These are phyloP conservation scores for Oenanthe sinensis DNA, from an alignment of 129 eudicot genomes.

Conservation along the genomic window DNA sequence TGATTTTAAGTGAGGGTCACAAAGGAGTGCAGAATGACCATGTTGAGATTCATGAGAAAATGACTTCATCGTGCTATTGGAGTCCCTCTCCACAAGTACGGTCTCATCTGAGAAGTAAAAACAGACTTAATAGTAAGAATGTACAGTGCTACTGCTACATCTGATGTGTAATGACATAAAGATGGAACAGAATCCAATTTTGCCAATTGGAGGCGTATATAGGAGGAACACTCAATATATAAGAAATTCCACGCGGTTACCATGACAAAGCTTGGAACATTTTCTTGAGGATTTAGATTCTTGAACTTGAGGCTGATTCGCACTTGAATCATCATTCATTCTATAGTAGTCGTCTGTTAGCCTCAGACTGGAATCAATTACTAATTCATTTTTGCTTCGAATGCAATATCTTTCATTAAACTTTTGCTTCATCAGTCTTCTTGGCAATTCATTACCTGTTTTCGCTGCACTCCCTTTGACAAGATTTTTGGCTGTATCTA, in stretches of 20 bases:
- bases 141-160: background rate
- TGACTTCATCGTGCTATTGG: background rate
- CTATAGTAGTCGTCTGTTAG: constrained; percentile 1
- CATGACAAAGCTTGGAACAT: constrained; percentile 3
- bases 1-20: background rate
- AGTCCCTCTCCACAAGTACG: background rate
- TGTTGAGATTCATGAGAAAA: constrained; percentile 6
- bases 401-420: constrained; percentile 1
- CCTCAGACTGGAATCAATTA: background rate
- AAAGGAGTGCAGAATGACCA: background rate
- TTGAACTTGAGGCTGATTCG: constrained; percentile 1
- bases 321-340: constrained; percentile 5
- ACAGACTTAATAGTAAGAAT: background rate
- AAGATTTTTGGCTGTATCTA: constrained; percentile 6
- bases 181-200: background rate
- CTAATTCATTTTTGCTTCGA: constrained; percentile 11
- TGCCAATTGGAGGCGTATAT: background rate
- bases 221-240: background rate
- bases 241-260: background rate
- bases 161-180: background rate
- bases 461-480: constrained; percentile 14
- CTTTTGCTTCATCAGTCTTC: constrained; percentile 6
- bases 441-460: background rate
- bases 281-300: constrained; percentile 14
- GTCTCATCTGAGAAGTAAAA: background rate